Evolutionary conservation across 1,139 yeast species (phyloP).

Genomic region (Zygosaccharomyces sapae): DNA sequence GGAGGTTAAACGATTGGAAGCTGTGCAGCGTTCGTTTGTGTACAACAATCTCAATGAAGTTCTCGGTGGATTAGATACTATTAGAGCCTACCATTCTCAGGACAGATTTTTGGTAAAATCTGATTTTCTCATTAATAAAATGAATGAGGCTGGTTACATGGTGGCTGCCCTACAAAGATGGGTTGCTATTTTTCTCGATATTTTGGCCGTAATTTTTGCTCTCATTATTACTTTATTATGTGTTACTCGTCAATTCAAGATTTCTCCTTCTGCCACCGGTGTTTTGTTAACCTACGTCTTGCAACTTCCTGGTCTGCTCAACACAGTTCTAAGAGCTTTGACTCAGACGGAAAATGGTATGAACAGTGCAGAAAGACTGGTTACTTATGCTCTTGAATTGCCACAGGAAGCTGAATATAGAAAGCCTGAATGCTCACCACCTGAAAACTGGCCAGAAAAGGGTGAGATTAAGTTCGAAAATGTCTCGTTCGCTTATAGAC

Average conservation of each 20-base stretch:
- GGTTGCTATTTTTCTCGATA: constrained; percentile 63
- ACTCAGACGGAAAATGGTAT: constrained; percentile 77
- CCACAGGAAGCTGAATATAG: constrained; percentile 60
- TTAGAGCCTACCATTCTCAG: constrained; percentile 55
- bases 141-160: constrained; percentile 69
- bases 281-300: constrained; percentile 61
- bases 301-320: constrained; percentile 51
- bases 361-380: constrained; percentile 81
- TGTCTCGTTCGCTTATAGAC: constrained; percentile 66
- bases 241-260: constrained; percentile 59
- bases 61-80: constrained; percentile 65
- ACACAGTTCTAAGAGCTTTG: constrained; percentile 48
- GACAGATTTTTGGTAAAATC: constrained; percentile 51
- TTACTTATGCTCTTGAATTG: constrained; percentile 64
- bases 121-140: constrained; percentile 49
- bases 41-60: constrained; percentile 76
- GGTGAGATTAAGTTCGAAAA: constrained; percentile 57
- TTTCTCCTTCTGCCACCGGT: constrained; percentile 70
- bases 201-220: constrained; percentile 46
- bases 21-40: constrained; percentile 68
- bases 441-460: constrained; percentile 54
- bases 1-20: constrained; percentile 80
- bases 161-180: constrained; percentile 73
- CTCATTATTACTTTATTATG: constrained; percentile 55
- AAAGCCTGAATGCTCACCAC: constrained; percentile 53